Conservation (phyloP, 2,329 filamentous ascomycete species). For the Fusarium keratoplasticum region DNA sequence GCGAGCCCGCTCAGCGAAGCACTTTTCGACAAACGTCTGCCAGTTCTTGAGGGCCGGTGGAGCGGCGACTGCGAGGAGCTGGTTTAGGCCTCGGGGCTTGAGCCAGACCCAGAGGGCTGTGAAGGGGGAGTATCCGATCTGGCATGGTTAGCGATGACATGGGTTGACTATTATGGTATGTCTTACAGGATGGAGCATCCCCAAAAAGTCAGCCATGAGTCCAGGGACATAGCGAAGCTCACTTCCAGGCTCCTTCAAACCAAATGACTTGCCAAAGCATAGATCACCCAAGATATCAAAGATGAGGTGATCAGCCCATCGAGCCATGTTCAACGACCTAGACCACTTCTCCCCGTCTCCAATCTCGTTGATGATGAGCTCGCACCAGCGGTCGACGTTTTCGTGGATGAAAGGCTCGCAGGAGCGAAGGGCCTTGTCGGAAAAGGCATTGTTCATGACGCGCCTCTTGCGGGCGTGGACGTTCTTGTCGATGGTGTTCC, state of each 20-base stretch:
- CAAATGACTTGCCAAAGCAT: constrained; percentile 37
- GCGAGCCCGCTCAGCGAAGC: constrained; percentile 28
- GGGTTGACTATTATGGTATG: fast-evolving
- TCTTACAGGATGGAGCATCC: constrained; percentile 25
- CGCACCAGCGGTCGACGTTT: constrained; percentile 30
- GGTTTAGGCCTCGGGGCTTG: constrained; percentile 39
- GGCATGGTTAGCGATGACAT: neutral
- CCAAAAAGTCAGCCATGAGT: constrained; percentile 28
- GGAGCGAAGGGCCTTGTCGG: constrained; percentile 31
- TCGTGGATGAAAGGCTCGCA: constrained; percentile 21
- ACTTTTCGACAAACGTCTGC: constrained; percentile 33
- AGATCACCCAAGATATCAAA: constrained; percentile 39
- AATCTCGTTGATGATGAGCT: constrained; percentile 23
- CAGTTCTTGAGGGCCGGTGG: constrained; percentile 36
- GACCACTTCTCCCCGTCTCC: constrained; percentile 6
- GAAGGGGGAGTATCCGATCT: constrained; percentile 40
- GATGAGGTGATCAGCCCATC: constrained; percentile 35
- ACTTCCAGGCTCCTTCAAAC: constrained; percentile 28
- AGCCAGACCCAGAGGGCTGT: constrained; percentile 39
- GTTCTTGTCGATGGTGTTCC: constrained; percentile 30
- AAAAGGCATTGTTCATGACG: constrained; percentile 33
- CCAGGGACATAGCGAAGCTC: constrained; percentile 28
- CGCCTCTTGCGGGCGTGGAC: constrained; percentile 33
- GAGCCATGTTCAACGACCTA: constrained; percentile 25
- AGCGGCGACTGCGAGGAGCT: constrained; percentile 25